Conservation (phyloP, 306 rosid genomes). For the Quercus mongolica region DNA sequence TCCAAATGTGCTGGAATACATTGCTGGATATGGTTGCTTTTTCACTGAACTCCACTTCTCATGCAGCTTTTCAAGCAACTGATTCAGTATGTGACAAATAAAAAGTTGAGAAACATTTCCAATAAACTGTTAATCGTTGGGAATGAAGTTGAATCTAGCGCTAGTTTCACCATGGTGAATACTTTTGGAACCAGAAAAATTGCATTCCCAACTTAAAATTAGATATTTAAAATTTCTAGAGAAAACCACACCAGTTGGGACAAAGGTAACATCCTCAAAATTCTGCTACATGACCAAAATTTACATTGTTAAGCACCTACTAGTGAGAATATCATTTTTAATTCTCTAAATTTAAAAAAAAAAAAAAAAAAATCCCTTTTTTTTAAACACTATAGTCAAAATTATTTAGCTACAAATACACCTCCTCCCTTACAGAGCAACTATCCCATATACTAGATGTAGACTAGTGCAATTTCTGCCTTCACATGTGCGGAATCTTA, state of each 20-base stretch:
- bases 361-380: too few relatives aligned
- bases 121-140: not conserved
- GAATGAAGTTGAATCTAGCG: not conserved
- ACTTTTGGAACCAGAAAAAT: not conserved
- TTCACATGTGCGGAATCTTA: too few relatives aligned
- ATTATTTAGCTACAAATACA: too few relatives aligned
- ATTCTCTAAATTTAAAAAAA: too few relatives aligned
- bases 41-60: conserved; percentile 64
- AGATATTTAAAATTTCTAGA: not conserved
- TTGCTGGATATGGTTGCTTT: conserved; percentile 72
- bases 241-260: not conserved
- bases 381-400: too few relatives aligned
- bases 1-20: conserved; percentile 83
- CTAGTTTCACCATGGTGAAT: not conserved
- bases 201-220: not conserved
- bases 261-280: not conserved
- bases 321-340: too few relatives aligned
- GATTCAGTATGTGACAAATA: not conserved
- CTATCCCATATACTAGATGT: too few relatives aligned
- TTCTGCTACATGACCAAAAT: not conserved
- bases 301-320: too few relatives aligned
- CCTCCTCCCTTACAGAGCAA: too few relatives aligned
- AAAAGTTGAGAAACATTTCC: not conserved
- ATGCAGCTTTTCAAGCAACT: conserved; percentile 82
- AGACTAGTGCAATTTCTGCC: too few relatives aligned